Evolutionary conservation across 495 filamentous ascomycete species (phyloP).

Genomic region (Penicillium angulare): DNA sequence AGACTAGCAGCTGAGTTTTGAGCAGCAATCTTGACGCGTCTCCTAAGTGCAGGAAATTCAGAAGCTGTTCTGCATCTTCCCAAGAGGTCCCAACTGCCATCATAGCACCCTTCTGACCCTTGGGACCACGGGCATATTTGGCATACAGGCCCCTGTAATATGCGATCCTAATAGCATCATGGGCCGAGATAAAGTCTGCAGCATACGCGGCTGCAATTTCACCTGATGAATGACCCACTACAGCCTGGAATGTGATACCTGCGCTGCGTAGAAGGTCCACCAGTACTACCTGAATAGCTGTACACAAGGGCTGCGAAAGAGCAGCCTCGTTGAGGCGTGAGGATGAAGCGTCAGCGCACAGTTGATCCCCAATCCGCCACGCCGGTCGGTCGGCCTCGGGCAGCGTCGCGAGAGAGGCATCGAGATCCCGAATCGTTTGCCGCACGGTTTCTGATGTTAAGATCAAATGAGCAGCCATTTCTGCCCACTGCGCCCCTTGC

Average conservation of each 20-base stretch:
- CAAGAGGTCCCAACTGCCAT: slow-evolving; percentile 46
- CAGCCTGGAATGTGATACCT: slow-evolving; percentile 10
- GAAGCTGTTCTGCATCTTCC: slow-evolving; percentile 43
- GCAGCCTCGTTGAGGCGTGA: slow-evolving; percentile 23
- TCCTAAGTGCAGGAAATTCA: neutral
- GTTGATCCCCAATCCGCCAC: slow-evolving; percentile 7
- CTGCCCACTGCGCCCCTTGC: slow-evolving; percentile 9
- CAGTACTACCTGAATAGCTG: slow-evolving; percentile 23
- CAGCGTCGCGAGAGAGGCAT: neutral
- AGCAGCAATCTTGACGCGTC: slow-evolving; percentile 23
- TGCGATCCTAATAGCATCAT: slow-evolving; percentile 46
- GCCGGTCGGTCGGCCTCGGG: neutral
- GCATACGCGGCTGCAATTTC: slow-evolving; percentile 36
- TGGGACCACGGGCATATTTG: neutral
- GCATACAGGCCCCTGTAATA: slow-evolving; percentile 46
- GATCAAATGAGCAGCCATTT: neutral
- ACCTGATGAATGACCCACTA: slow-evolving; percentile 31
- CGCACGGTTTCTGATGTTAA: neutral
- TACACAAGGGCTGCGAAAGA: slow-evolving; percentile 42
- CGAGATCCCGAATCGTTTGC: neutral
- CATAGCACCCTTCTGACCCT: slow-evolving; percentile 46
- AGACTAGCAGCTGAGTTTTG: slow-evolving; percentile 30
- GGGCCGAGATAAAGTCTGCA: slow-evolving; percentile 18
- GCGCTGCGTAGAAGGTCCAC: slow-evolving; percentile 18
- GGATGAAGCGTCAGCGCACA: slow-evolving; percentile 4